Conservation (phyloP, 2,329 filamentous ascomycete species). For the Uncinocarpus reesii region DNA sequence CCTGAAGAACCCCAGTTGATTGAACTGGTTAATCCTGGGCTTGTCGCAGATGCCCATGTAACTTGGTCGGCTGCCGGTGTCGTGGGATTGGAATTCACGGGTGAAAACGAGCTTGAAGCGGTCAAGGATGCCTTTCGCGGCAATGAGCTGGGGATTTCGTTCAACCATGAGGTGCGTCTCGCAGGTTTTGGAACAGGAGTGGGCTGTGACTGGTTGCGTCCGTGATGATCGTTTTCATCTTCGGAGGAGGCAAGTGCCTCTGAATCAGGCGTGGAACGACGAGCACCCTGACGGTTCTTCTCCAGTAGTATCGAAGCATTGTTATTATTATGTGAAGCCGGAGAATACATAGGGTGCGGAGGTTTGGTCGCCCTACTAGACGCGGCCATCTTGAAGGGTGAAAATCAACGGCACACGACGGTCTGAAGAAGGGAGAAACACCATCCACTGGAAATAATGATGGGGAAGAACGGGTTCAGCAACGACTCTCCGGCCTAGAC, state of each 20-base stretch:
- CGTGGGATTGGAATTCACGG: conserved; percentile 67
- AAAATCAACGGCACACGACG: background rate
- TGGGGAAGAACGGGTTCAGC: no score
- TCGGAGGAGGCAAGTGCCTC: conserved; percentile 90
- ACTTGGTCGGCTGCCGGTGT: conserved; percentile 61
- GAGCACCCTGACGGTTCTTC: conserved; percentile 57
- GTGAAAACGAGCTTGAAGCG: conserved; percentile 62
- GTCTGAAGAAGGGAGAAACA: background rate
- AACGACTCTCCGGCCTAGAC: no score
- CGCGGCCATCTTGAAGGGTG: conserved; percentile 11
- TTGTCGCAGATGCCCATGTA: conserved; percentile 33
- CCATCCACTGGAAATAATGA: background rate
- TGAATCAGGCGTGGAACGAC: conserved; percentile 84
- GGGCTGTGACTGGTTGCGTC: conserved; percentile 41
- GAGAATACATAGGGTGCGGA: conserved; percentile 36
- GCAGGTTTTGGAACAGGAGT: conserved; percentile 50
- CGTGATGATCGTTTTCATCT: conserved; percentile 63
- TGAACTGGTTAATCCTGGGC: conserved; percentile 31
- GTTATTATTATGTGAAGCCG: conserved; percentile 36
- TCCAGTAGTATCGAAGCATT: conserved; percentile 60
- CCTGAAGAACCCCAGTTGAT: conserved; percentile 39
- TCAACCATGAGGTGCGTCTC: conserved; percentile 73
- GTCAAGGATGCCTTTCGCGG: conserved; percentile 67
- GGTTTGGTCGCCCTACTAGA: conserved; percentile 23
- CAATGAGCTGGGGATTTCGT: conserved; percentile 61